These are phyloP conservation scores for Rhododendron vialii DNA, from an alignment of 148 eudicot genomes.

Conservation along the genomic window DNA sequence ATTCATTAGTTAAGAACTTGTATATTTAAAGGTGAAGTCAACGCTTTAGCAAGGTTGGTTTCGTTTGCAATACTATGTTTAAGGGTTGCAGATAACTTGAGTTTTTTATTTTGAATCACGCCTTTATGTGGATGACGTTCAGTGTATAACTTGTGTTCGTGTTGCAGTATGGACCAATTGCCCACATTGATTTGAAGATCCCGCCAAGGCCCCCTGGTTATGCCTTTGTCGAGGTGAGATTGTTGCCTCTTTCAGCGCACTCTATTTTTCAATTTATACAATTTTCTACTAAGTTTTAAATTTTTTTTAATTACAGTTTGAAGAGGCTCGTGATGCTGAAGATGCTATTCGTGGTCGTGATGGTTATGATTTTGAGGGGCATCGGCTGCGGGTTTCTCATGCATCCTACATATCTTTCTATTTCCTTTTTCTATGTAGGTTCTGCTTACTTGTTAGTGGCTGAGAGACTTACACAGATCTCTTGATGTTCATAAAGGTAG, in stretches of 20 bases:
- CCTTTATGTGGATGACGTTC: neutral
- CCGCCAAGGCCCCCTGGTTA: conserved; percentile 99
- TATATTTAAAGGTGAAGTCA: neutral
- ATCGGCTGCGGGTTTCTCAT: conserved; percentile 67
- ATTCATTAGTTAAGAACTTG: neutral
- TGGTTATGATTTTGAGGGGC: conserved; percentile 98
- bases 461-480: neutral
- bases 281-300: neutral
- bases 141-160: conserved; percentile 8
- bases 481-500: conserved; percentile 15
- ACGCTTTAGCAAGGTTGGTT: neutral
- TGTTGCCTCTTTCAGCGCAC: neutral
- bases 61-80: neutral
- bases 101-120: neutral
- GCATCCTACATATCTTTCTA: neutral
- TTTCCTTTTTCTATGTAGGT: neutral
- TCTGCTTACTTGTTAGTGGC: neutral
- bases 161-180: conserved; percentile 86
- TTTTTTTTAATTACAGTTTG: conserved; percentile 49
- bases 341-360: conserved; percentile 98
- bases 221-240: conserved; percentile 90
- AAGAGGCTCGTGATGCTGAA: conserved; percentile 92
- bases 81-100: neutral
- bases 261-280: neutral
- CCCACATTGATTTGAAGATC: conserved; percentile 84